Conservation (phyloP, 257 asterid genomes). For the Nicotiana attenuata region DNA sequence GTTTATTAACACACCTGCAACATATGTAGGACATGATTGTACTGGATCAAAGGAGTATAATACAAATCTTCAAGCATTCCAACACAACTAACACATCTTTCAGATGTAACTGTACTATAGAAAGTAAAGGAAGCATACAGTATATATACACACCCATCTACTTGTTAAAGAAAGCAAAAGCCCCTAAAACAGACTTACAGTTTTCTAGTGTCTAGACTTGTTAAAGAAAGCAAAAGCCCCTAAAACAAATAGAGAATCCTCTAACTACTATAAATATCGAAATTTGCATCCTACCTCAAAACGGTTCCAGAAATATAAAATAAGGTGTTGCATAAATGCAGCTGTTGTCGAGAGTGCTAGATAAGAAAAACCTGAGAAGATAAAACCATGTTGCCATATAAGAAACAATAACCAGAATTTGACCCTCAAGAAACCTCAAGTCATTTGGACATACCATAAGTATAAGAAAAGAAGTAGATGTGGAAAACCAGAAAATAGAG, state of each 20-base stretch:
- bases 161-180: neutral
- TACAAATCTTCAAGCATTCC: neutral
- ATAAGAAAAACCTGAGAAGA: slow-evolving; percentile 79
- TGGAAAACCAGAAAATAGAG: slow-evolving; percentile 96
- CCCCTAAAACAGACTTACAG: neutral
- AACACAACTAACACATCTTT: neutral
- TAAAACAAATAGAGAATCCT: neutral
- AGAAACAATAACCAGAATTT: slow-evolving; percentile 4
- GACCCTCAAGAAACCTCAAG: slow-evolving; percentile 12
- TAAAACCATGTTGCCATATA: neutral
- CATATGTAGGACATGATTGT: neutral
- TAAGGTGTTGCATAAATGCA: slow-evolving; percentile 96
- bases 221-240: neutral
- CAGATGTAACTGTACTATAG: neutral
- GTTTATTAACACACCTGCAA: neutral
- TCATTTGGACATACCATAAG: slow-evolving; percentile 56
- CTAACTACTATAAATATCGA: neutral
- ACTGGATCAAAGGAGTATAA: slow-evolving; percentile 4
- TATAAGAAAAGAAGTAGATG: slow-evolving; percentile 89
- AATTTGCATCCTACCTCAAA: slow-evolving; percentile 60
- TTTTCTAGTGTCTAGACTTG: neutral
- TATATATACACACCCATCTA: neutral
- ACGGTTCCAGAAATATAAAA: slow-evolving; percentile 95
- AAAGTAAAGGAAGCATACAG: neutral
- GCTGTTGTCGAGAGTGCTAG: slow-evolving; percentile 94